Evolutionary conservation across 305 asterid genomes (phyloP), one percentile per base, ranked within the genome.

Genomic region (Fraxinus nigra): DNA sequence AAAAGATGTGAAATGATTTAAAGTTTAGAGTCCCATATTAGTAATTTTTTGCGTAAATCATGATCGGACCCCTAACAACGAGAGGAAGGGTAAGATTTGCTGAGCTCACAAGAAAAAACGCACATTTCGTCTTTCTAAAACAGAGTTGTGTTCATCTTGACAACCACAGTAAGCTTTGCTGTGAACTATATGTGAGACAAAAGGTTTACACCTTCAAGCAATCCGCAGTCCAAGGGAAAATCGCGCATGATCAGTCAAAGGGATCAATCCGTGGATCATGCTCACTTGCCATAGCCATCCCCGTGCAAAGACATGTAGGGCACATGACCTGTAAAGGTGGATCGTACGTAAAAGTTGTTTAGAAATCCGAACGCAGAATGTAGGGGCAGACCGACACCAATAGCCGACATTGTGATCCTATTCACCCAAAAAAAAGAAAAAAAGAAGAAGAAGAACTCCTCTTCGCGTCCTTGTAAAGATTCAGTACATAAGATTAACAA

Each of bases 241-340:
- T 13, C 13, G 13, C 0, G 40, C 38, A 1, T 3, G 72, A 82
- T 89, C 77, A 89, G 87, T 95, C 99, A 56, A 95, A 94, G 28
- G 99, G 98, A 84, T 94, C 99, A 69, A 94, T 92, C 59, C 99
- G 89, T 7, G 98, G 97, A 74, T 94, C 97, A 51, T 95, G 99
- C 88, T 95, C 99, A 24, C 97, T 95, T 24, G 99, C 98, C 98
- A 95, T 93, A 51, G 97, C 99, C 98, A 93, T 95, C 81, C 99
- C 97, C 3, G 99, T 95, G 90, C 99, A 95, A 74, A 95, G 98
- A 86, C 99, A 95, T 0, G 98, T 92, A 24, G 98, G 99, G 86
- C 98, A 93, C 99, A 95, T 94, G 24, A 95, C 98, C 97, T 93
- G 93, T 87, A 76, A 78, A 79, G 75, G 34, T 22, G 13, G 20